Base-by-base conservation (phyloP, 345 rosid genomes). In the Sisymbrium altissimum region DNA sequence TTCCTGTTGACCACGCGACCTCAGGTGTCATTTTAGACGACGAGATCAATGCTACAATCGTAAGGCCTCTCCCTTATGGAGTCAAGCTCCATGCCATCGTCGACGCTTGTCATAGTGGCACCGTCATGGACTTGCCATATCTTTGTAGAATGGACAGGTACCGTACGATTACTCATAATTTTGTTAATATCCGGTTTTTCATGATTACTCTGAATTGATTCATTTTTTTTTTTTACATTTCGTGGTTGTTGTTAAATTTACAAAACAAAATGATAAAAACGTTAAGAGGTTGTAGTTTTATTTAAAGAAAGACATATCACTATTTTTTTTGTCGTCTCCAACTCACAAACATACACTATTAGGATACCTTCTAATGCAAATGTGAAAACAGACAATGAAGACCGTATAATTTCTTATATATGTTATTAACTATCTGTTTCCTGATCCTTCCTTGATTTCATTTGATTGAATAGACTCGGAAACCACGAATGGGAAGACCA, bases 21-120 rank as follows among this genome's bases (percentile, higher is more conserved):
- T 81, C 89, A 57, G 98, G 98, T 71, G 87, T 86, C 88, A 88
- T 94, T 27, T 79, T 91, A 0, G 98, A 94, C 49, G 90, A 94
- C 46, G 97, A 94, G 85, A 89, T 94, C 73, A 94, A 94, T 76
- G 78, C 86, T 9, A 81, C 86, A 2, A 82, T 91, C 29, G 97
- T 94, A 27, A 82, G 79, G 77, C 95, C 98, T 64, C 86, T 94
- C 36, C 96, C 98, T 53, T 85, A 15, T 0, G 96, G 98, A n/a
- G 94, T 64, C 30, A 89, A 84, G 83, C 97, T 94, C 57, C 98
- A 94, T 52, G 95, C 98, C 17, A 83, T 94, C 41, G 61, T 94
- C 2, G 98, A 94, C 79, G 85, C 97, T 74, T 94, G 97, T 75
- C 96, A 91, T 64, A 94, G 96, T 66, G 98, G 98, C 38, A 94